phyloP scores from a whole-genome alignment of 306 rosid species.

The Quercus suber region DNA sequence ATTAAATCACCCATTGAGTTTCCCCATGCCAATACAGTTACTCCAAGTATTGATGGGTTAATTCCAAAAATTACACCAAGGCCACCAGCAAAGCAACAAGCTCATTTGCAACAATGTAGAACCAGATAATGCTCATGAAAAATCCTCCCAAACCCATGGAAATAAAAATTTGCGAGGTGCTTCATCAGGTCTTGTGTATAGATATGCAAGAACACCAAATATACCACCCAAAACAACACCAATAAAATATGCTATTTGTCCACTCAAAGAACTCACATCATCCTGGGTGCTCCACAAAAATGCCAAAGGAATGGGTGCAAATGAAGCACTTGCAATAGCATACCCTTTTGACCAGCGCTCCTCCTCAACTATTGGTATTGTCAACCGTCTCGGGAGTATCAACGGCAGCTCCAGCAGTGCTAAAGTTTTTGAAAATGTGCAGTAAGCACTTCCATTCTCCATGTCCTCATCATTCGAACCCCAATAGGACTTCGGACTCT shows the following conservation, averaged over 20 bases:
- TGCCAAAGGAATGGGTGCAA: constrained; percentile 80
- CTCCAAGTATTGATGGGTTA: constrained; percentile 89
- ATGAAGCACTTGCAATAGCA: constrained; percentile 55
- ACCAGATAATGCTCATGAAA: constrained; percentile 92
- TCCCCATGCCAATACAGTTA: constrained; percentile 97
- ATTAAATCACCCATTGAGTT: constrained; percentile 94
- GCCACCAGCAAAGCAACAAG: constrained; percentile 81
- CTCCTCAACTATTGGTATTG: constrained; percentile 80
- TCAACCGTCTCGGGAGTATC: constrained; percentile 74
- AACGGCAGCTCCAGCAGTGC: constrained; percentile 67
- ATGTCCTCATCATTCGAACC: constrained; percentile 74
- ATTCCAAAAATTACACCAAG: constrained; percentile 73
- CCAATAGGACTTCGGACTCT: constrained; percentile 67
- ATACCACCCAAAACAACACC: constrained; percentile 57
- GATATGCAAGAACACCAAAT: constrained; percentile 71
- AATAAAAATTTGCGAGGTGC: constrained; percentile 60
- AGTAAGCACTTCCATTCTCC: constrained; percentile 14
- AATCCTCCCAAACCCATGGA: constrained; percentile 95
- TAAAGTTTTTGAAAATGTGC: constrained; percentile 44
- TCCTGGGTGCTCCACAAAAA: constrained; percentile 73
- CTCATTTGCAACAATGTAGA: constrained; percentile 90
- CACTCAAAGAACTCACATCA: constrained; percentile 38
- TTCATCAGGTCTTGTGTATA: constrained; percentile 52
- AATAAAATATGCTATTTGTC: constrained; percentile 40
- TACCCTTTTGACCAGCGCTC: constrained; percentile 76